Evolutionary conservation across 2,329 filamentous ascomycete species (phyloP), one percentile per base, ranked within the genome.

Genomic region (Chrysosphaeria jannelii): DNA sequence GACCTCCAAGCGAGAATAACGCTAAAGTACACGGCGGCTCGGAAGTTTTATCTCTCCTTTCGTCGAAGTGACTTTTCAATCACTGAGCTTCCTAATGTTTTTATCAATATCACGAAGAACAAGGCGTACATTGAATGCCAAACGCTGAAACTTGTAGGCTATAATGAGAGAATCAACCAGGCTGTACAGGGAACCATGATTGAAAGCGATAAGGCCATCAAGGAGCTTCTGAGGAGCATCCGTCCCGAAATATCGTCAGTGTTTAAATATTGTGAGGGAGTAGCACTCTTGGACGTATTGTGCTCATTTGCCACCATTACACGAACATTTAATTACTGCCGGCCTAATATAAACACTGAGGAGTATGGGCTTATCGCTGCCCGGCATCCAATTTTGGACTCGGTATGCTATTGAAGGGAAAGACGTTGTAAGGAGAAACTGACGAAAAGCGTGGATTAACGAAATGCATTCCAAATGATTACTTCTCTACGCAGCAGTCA

Each of bases 281-380:
- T 93, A 31, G 75, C 71, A 3, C 57, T 89, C 35, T 50, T 91
- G 2, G 85, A 97, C 40, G 81, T 90, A 68, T 50, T 88, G 14
- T 46, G 62, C 2, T 58, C 69, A 0, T 88, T 89, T 39, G 66
- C 61, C 1, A 65, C 89, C 12, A 42, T 79, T 2, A 64, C 67
- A 8, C 74, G 65, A 4, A 19, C 13, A 0, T 39, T 43, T 23
- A 48, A 52, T 22, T 62, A 59, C 28, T 54, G 62, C 6, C 54
- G 65, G 9, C 76, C 78, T 1, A 57, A 69, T 22, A 46, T 81
- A 13, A 59, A 57, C 2, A 53, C 62, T 4, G 65, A 62, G 0
- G 44, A 88, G 2, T 26, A 24, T 13, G 72, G 68, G 1, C 53
- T 90, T 25, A 69, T 72, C 32, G 50, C 57, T 13, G 74, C 69